Evolutionary conservation across 495 filamentous ascomycete species (phyloP).

Genomic region (Physcia stellaris): DNA sequence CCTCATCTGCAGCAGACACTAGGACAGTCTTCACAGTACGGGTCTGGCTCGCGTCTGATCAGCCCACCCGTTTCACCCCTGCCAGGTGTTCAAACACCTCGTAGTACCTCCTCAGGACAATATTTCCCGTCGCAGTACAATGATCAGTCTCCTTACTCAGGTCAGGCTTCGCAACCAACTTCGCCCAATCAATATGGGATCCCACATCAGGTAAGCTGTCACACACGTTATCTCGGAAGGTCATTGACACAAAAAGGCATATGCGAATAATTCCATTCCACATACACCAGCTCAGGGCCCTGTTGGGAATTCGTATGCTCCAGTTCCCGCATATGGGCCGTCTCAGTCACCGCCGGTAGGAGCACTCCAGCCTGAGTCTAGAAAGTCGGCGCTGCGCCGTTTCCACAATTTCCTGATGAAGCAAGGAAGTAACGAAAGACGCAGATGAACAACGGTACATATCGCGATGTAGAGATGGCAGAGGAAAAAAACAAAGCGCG

Average conservation of each 20-base stretch:
- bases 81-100: not conserved
- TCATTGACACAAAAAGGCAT: not conserved
- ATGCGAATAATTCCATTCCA: not conserved
- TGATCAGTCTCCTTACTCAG: not conserved
- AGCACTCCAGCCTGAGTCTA: not conserved
- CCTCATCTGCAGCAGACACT: not conserved
- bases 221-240: not conserved
- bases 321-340: not conserved
- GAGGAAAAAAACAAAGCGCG: not conserved
- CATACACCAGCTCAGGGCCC: not conserved
- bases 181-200: not conserved
- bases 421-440: constrained; percentile 4
- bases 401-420: constrained; percentile 6
- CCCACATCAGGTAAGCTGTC: no score
- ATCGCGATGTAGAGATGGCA: not conserved
- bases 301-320: not conserved
- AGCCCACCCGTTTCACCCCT: not conserved
- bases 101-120: not conserved
- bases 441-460: constrained; percentile 1
- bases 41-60: not conserved
- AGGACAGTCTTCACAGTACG: not conserved
- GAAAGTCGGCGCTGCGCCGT: not conserved
- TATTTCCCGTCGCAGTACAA: not conserved
- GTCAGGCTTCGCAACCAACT: not conserved
- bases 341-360: not conserved